Evolutionary conservation across 257 asterid genomes (phyloP), one percentile per base, ranked within the genome.

Genomic region (Eustoma russellianum): DNA sequence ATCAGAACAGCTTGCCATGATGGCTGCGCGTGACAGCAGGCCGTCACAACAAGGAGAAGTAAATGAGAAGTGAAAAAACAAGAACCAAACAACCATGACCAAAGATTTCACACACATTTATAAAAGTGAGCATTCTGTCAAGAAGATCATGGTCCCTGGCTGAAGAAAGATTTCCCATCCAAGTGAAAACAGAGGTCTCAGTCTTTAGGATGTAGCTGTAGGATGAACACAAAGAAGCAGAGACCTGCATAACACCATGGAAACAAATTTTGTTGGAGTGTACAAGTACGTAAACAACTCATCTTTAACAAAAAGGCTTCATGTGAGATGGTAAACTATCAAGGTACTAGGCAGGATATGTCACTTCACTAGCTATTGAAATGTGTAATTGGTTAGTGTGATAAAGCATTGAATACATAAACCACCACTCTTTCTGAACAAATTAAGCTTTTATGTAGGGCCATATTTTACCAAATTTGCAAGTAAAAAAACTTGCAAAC

Each of bases 111-210:
- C 66, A 18, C 48, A 88, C 97, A 75, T 88, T 82, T 54, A 88
- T 67, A 62, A 82, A 57, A 73, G 71, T 77, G 51, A 88, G 76
- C 78, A 74, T 79, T 70, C 95, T 75, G 74, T 88, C 91, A 8
- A 76, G 81, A 61, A 88, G 88, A 73, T 88, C 93, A 68, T 82
- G 95, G 71, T 82, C 88, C 40, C 77, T 81, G 28, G 81, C 16
- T 16, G 86, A 58, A 30, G 97, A 66, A 53, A 76, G 73, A 66
- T 59, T 85, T 59, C 97, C 97, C 7, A 75, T 62, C 97, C 97
- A 88, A 64, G 71, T 74, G 65, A 73, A 88, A 48, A 69, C 54
- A 60, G 83, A 60, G 38, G 80, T 59, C 13, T 79, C 86, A 28
- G 70, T 74, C 64, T 74, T 86, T 53, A 88, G 68, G 56, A 88